Percentiles rank a stretch among this genome's conserved stretches.
phyloP scores from a whole-genome alignment of 768 basidiomycete species.

The Podaxis sp. region DNA sequence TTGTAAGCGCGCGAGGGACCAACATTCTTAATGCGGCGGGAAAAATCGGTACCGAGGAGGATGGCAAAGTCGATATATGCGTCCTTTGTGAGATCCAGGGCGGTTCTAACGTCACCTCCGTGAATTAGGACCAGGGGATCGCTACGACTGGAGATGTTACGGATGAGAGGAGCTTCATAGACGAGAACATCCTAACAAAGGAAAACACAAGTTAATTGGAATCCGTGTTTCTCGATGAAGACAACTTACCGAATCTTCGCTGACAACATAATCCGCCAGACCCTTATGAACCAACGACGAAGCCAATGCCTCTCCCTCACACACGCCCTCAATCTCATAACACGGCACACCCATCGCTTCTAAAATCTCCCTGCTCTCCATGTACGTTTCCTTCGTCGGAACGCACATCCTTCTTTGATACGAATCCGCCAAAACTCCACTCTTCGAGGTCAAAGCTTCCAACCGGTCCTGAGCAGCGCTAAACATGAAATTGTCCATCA shows the following conservation, averaged over 20 bases:
- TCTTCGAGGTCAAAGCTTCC: slow-evolving; percentile 45
- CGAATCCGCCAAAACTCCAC: slow-evolving; percentile 58
- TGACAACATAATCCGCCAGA: slow-evolving; percentile 82
- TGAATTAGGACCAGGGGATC: slow-evolving; percentile 64
- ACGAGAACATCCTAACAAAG: slow-evolving; percentile 69
- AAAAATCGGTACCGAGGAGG: slow-evolving; percentile 89
- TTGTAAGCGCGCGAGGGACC: slow-evolving; percentile 79
- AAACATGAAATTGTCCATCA: background rate
- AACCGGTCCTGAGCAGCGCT: slow-evolving; percentile 17
- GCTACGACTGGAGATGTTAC: slow-evolving; percentile 64
- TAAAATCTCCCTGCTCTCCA: slow-evolving; percentile 68
- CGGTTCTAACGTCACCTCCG: slow-evolving; percentile 58
- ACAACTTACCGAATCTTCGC: slow-evolving; percentile 76
- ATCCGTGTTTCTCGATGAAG: slow-evolving; percentile 8
- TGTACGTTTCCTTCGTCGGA: slow-evolving; percentile 67
- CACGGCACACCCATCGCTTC: slow-evolving; percentile 82
- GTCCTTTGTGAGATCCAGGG: slow-evolving; percentile 54
- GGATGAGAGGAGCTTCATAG: slow-evolving; percentile 80
- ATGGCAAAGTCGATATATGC: slow-evolving; percentile 83
- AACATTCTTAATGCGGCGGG: slow-evolving; percentile 77
- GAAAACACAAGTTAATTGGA: slow-evolving; percentile 11
- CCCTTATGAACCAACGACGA: slow-evolving; percentile 74
- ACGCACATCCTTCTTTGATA: slow-evolving; percentile 61
- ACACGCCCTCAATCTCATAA: slow-evolving; percentile 63
- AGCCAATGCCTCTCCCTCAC: slow-evolving; percentile 87